phyloP scores from a whole-genome alignment of 1,284 basidiomycete species.

The Gymnopus androsaceus region DNA sequence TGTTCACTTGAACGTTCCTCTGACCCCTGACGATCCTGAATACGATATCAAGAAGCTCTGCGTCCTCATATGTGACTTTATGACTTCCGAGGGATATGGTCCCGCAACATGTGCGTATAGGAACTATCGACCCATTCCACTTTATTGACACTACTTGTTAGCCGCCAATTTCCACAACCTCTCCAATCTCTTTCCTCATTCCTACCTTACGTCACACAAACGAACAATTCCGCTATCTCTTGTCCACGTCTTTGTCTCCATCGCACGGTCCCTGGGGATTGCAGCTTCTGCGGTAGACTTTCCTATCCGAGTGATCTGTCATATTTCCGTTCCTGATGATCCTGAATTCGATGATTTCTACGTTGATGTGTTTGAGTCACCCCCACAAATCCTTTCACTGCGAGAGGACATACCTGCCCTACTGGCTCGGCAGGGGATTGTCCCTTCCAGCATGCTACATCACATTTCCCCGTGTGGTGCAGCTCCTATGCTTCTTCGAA shows the following conservation, averaged over 20 bases:
- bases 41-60: slow-evolving; percentile 36
- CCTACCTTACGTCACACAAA: slow-evolving; percentile 51
- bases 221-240: slow-evolving; percentile 61
- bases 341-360: slow-evolving; percentile 38
- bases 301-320: slow-evolving; percentile 53
- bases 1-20: slow-evolving; percentile 22
- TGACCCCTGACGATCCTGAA: slow-evolving; percentile 26
- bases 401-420: slow-evolving; percentile 34
- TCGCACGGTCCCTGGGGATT: slow-evolving; percentile 54
- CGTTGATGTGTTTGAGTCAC: slow-evolving; percentile 49
- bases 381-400: slow-evolving; percentile 35
- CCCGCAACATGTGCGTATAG: slow-evolving; percentile 35
- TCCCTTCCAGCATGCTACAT: slow-evolving; percentile 20
- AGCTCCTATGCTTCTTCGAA: slow-evolving; percentile 42
- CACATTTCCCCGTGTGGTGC: slow-evolving; percentile 36
- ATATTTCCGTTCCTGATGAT: slow-evolving; percentile 41
- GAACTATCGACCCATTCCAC: not conserved
- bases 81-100: slow-evolving; percentile 45
- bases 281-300: slow-evolving; percentile 55
- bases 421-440: slow-evolving; percentile 30
- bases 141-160: slow-evolving; percentile 18
- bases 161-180: slow-evolving; percentile 40
- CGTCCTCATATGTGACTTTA: slow-evolving; percentile 46
- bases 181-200: slow-evolving; percentile 59
- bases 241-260: slow-evolving; percentile 57